Percentiles rank a stretch among this genome's conserved stretches.
phyloP scores from a whole-genome alignment of 2,329 filamentous ascomycete genomes.

The Lachnellula arida region DNA sequence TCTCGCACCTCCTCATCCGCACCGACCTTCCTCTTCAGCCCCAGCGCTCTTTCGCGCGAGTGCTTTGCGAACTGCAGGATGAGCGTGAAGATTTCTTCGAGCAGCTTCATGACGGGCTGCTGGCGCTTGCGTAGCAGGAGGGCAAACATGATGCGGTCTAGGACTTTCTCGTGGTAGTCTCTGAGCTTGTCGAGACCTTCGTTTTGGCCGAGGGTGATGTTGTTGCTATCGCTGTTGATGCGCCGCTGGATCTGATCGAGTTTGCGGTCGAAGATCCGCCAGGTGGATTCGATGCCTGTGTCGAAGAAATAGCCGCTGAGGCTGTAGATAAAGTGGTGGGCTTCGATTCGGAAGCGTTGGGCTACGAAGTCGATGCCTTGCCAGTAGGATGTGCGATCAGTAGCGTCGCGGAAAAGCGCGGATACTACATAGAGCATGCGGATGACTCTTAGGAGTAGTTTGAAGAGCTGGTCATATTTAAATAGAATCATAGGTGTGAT shows the following conservation, averaged over 20 bases:
- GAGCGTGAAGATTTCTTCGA: slow-evolving; percentile 71
- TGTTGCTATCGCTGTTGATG: slow-evolving; percentile 42
- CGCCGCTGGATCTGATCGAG: slow-evolving; percentile 58
- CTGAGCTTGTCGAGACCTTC: slow-evolving; percentile 64
- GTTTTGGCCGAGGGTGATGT: slow-evolving; percentile 37
- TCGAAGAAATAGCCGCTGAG: slow-evolving; percentile 78
- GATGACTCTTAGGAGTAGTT: slow-evolving; percentile 68
- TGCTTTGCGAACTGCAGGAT: slow-evolving; percentile 67
- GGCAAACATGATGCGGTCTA: slow-evolving; percentile 71
- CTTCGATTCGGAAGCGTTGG: slow-evolving; percentile 65
- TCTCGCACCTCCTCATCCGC: slow-evolving; percentile 38
- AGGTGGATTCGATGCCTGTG: slow-evolving; percentile 67
- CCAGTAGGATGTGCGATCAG: slow-evolving; percentile 30
- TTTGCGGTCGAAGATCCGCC: slow-evolving; percentile 64
- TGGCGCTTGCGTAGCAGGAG: slow-evolving; percentile 73
- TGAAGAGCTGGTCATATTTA: slow-evolving; percentile 85
- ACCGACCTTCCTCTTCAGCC: slow-evolving; percentile 29
- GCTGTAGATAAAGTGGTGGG: slow-evolving; percentile 71
- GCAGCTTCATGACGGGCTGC: slow-evolving; percentile 62
- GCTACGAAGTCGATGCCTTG: slow-evolving; percentile 21
- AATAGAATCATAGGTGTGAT: slow-evolving; percentile 66
- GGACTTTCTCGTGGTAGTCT: slow-evolving; percentile 64
- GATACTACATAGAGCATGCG: slow-evolving; percentile 75
- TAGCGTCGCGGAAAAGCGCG: slow-evolving; percentile 57
- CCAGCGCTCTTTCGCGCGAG: slow-evolving; percentile 38